These are phyloP conservation scores for Tetracentron sinense DNA, from an alignment of 164 flowering plant species.

Conservation along the genomic window DNA sequence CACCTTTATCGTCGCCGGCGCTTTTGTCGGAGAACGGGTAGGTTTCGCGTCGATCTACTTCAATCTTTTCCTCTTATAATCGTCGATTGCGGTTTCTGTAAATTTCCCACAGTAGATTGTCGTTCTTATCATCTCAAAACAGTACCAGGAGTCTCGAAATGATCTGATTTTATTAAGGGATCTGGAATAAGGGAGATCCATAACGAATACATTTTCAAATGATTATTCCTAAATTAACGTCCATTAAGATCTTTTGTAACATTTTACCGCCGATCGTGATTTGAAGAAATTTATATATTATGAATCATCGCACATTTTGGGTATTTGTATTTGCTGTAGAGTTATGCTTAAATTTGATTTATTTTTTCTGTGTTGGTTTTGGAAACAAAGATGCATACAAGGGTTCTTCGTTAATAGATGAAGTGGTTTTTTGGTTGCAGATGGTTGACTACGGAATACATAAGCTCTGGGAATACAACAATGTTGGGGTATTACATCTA, in stretches of 20 bases:
- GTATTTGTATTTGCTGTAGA: not conserved
- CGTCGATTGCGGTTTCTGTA: not conserved
- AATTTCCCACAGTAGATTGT: not conserved
- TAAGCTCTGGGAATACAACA: constrained; percentile 71
- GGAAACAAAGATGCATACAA: not conserved
- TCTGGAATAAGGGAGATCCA: not conserved
- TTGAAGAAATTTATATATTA: too few species aligned
- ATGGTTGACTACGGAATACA: constrained; percentile 76
- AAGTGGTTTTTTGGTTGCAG: constrained; percentile 30
- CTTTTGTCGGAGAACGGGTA: constrained; percentile 79
- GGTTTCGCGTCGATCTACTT: not conserved
- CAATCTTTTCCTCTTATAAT: not conserved
- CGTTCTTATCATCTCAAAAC: not conserved
- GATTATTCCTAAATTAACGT: too few species aligned
- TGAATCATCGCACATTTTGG: not conserved
- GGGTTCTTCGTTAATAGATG: not conserved
- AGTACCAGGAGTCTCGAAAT: too few species aligned
- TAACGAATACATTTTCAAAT: not conserved
- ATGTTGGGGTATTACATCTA: constrained; percentile 60
- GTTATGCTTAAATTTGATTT: not conserved
- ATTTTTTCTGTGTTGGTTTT: not conserved
- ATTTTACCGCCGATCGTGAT: not conserved
- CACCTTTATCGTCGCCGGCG: constrained; percentile 78
- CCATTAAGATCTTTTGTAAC: too few species aligned
- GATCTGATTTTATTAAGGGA: not conserved